Conservation (phyloP, 345 rosid species). For the Cardamine occulta region DNA sequence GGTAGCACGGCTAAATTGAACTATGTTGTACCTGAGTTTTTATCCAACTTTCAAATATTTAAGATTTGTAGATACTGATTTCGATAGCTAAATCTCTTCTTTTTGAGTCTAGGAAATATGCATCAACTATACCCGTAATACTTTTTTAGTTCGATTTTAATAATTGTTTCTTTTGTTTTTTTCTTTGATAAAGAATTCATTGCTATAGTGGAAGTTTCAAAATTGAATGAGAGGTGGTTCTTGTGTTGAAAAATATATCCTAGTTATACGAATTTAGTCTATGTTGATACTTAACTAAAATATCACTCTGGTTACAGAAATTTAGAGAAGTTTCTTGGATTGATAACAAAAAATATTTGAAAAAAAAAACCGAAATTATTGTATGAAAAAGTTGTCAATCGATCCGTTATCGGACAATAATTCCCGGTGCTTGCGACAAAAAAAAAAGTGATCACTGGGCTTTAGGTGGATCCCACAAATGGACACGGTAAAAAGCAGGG, state of each 20-base stretch:
- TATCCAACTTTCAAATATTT: neutral
- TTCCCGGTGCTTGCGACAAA: slow-evolving; percentile 8
- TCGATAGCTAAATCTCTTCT: neutral
- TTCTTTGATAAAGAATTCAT: too few species aligned
- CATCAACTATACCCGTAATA: neutral
- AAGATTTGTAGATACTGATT: neutral
- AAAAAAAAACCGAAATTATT: neutral
- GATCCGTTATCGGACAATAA: slow-evolving; percentile 9
- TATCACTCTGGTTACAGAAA: too few species aligned
- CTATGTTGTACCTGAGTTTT: neutral
- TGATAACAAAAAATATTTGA: neutral
- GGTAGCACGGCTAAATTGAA: neutral
- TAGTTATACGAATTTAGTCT: too few species aligned
- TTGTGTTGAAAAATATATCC: too few species aligned
- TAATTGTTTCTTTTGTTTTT: too few species aligned
- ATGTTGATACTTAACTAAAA: too few species aligned
- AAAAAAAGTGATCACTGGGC: slow-evolving; percentile 26
- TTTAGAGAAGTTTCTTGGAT: neutral
- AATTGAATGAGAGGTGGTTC: too few species aligned
- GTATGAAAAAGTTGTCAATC: neutral
- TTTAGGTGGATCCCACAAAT: slow-evolving; percentile 41
- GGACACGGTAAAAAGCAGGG: slow-evolving; percentile 34
- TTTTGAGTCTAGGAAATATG: neutral
- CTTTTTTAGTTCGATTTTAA: too few species aligned
- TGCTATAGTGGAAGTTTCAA: too few species aligned